Conservation (phyloP, 2,329 filamentous ascomycete genomes). For the Ophiobolus disseminans region DNA sequence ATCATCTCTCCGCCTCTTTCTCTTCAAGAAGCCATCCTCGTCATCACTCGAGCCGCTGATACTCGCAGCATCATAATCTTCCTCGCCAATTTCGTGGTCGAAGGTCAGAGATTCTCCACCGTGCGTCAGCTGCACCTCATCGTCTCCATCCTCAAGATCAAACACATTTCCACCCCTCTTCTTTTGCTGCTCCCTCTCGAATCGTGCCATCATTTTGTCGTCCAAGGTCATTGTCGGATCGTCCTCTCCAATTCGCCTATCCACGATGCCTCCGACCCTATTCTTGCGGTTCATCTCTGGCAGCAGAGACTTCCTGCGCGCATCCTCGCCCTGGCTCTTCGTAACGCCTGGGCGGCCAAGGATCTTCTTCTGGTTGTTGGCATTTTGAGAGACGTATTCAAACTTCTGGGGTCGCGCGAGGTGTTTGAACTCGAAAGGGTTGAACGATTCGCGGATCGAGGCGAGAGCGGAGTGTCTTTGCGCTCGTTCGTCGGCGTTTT, state of each 20-base stretch:
- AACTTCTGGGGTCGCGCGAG: constrained; percentile 82
- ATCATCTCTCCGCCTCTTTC: constrained; percentile 55
- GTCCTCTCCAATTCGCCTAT: constrained; percentile 94
- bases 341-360: constrained; percentile 81
- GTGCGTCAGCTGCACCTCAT: constrained; percentile 78
- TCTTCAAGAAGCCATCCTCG: constrained; percentile 48
- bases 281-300: constrained; percentile 88
- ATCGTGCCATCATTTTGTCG: constrained; percentile 89
- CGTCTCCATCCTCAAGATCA: constrained; percentile 85
- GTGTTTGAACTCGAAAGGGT: constrained; percentile 93
- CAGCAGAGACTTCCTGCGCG: constrained; percentile 82
- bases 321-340: constrained; percentile 86
- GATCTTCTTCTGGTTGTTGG: constrained; percentile 58
- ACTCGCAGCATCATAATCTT: constrained; percentile 84
- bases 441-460: constrained; percentile 93
- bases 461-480: constrained; percentile 79
- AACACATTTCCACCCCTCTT: constrained; percentile 83
- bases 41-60: constrained; percentile 60
- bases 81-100: constrained; percentile 58
- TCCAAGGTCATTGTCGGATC: constrained; percentile 93
- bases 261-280: constrained; percentile 90
- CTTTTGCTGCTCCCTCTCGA: constrained; percentile 84
- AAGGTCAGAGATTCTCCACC: constrained; percentile 77
- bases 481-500: constrained; percentile 74
- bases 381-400: constrained; percentile 74